Conservation (phyloP, 2,329 filamentous ascomycete genomes). For the Onygena corvina region DNA sequence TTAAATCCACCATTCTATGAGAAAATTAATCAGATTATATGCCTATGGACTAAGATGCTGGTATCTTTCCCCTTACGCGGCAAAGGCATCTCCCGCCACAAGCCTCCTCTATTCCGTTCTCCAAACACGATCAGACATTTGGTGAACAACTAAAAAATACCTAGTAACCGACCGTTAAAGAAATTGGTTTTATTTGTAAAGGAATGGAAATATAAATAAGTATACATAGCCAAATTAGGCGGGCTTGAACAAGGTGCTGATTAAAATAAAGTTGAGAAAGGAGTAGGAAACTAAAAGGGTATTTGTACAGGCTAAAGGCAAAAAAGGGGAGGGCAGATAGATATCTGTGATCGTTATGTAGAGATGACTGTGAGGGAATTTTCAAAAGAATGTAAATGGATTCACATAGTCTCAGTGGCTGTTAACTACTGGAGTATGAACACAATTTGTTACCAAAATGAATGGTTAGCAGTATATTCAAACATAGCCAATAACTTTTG, state of each 20-base stretch:
- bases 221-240: neutral
- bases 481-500: neutral
- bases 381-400: neutral
- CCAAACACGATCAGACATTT: neutral
- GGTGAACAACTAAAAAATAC: neutral
- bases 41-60: neutral
- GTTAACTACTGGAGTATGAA: neutral
- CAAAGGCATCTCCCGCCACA: neutral
- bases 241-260: neutral
- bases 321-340: neutral
- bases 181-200: neutral
- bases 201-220: neutral
- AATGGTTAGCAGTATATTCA: neutral
- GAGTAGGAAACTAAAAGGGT: neutral
- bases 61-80: neutral
- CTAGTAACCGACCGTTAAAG: neutral
- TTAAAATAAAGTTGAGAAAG: neutral
- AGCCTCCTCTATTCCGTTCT: too few relatives aligned
- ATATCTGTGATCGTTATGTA: conserved; percentile 3
- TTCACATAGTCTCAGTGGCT: neutral
- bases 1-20: neutral
- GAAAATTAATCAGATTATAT: neutral
- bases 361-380: neutral
- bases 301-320: conserved; percentile 4
- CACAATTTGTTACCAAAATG: neutral